These are phyloP conservation scores for Emericellopsis terricola DNA, from an alignment of 495 filamentous ascomycete species.

Conservation along the genomic window DNA sequence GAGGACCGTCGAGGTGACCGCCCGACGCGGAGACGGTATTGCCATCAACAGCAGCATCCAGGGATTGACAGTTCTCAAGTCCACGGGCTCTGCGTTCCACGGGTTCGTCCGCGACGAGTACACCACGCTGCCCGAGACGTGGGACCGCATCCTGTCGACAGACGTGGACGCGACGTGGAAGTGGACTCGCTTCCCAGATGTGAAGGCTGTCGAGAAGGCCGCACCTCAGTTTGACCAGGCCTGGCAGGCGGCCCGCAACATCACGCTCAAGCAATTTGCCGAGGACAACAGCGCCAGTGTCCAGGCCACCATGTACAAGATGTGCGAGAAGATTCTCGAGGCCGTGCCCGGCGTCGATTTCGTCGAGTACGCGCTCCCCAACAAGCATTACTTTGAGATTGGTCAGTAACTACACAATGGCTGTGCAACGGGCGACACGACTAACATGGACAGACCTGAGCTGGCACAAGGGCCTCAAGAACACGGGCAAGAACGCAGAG, in stretches of 20 bases:
- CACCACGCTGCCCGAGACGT: constrained; percentile 76
- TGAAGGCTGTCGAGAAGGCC: constrained; percentile 50
- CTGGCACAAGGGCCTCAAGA: constrained; percentile 95
- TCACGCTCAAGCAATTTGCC: constrained; percentile 87
- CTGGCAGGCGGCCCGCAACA: constrained; percentile 54
- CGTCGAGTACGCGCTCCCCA: constrained; percentile 74
- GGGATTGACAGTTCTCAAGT: constrained; percentile 81
- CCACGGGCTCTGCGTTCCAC: constrained; percentile 92
- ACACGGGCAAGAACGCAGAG: constrained; percentile 91
- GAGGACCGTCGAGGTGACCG: constrained; percentile 49
- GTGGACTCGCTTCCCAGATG: constrained; percentile 50
- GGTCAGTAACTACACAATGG: constrained; percentile 36
- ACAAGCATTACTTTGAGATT: constrained; percentile 98
- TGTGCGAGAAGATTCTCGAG: constrained; percentile 75
- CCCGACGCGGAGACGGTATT: constrained; percentile 39
- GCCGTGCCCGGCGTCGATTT: constrained; percentile 50
- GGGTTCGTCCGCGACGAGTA: constrained; percentile 85
- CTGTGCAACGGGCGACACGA: neutral
- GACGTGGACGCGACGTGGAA: constrained; percentile 74
- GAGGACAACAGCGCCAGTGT: constrained; percentile 80
- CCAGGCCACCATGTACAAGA: constrained; percentile 97
- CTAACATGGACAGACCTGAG: constrained; percentile 44
- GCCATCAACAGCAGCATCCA: constrained; percentile 50
- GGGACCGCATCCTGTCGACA: constrained; percentile 88
- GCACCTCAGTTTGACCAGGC: constrained; percentile 57